Percentiles rank a stretch among this genome's conserved stretches.
Conservation (phyloP, 1,139 yeast genomes). For the Sugiyamaella grinbergsii region DNA sequence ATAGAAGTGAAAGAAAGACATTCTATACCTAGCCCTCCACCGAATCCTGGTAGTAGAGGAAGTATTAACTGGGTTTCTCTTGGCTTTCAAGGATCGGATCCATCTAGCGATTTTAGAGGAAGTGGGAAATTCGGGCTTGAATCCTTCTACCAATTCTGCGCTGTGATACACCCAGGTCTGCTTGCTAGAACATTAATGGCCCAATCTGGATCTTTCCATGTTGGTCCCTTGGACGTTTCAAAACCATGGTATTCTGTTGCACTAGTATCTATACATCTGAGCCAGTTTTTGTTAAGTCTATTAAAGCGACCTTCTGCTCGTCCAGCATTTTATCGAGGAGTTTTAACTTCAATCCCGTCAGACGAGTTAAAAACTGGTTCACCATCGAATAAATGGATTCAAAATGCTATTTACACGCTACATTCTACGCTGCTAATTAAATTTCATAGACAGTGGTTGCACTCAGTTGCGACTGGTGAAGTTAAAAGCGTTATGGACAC, state of each 20-base stretch:
- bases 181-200: conserved; percentile 26
- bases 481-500: conserved; percentile 41
- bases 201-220: conserved; percentile 37
- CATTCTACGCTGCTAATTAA: conserved; percentile 32
- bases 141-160: conserved; percentile 34
- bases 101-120: conserved; percentile 44
- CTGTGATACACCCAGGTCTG: conserved; percentile 10
- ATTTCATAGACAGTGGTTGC: conserved; percentile 41
- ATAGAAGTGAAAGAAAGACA: not conserved
- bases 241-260: conserved; percentile 45
- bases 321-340: conserved; percentile 11
- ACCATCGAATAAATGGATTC: not conserved
- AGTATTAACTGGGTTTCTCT: conserved; percentile 41
- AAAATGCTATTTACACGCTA: conserved; percentile 17
- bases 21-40: not conserved
- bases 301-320: conserved; percentile 9
- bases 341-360: not conserved
- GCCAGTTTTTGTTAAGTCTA: conserved; percentile 32
- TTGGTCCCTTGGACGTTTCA: conserved; percentile 12
- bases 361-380: not conserved
- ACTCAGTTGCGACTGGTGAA: conserved; percentile 31
- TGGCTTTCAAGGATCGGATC: conserved; percentile 46
- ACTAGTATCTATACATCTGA: conserved; percentile 42
- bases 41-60: conserved; percentile 22
- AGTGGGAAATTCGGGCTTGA: conserved; percentile 42